These are phyloP conservation scores for Austropuccinia psidii DNA, from an alignment of 1,284 basidiomycete species.

Conservation along the genomic window DNA sequence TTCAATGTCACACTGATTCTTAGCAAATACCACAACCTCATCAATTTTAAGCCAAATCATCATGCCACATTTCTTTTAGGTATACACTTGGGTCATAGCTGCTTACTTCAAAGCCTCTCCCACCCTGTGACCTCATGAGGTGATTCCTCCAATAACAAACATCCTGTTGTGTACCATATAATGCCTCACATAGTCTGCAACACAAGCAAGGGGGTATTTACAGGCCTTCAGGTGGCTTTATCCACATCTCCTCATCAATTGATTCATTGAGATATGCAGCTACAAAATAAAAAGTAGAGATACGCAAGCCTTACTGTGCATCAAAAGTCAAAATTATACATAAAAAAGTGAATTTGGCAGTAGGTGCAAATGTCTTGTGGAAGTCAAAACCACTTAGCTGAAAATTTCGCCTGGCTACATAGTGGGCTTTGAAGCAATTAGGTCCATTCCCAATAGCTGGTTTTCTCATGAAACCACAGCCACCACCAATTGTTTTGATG, in stretches of 20 bases:
- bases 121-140: background rate
- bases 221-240: background rate
- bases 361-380: background rate
- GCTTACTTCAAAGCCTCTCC: background rate
- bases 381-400: background rate
- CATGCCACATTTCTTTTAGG: no score
- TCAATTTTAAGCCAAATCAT: background rate
- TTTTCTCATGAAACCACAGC: background rate
- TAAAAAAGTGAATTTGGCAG: background rate
- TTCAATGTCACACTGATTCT: no score
- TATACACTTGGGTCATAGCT: background rate
- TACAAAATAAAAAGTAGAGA: background rate
- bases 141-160: background rate
- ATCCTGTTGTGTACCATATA: background rate
- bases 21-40: background rate
- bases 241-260: background rate
- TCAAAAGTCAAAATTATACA: background rate
- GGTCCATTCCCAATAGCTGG: no score
- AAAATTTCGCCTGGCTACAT: background rate
- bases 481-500: background rate
- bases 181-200: no score
- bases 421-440: background rate
- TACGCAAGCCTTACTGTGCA: background rate
- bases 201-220: no score
- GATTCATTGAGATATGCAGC: background rate